Evolutionary conservation across 2,329 filamentous ascomycete species (phyloP), one percentile per base, ranked within the genome.

Genomic region (Cladosporium halotolerans): DNA sequence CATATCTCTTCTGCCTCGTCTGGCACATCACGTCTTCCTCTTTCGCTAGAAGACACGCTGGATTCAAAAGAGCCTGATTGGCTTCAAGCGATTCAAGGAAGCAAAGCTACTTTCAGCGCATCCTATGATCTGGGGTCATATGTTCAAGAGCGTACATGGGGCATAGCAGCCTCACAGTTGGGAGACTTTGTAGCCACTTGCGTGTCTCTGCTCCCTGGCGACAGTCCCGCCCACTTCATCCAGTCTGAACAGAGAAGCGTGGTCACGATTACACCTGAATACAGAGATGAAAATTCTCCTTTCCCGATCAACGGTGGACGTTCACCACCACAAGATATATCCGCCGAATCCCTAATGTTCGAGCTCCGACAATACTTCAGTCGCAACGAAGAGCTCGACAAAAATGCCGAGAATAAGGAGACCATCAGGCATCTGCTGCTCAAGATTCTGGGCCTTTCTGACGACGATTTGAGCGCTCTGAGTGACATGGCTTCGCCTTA

Each of bases 141-240:
- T 48, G 72, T 74, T 7, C 65, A 72, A n/a, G 70, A 75, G 6
- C 76, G 76, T 56, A 70, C 75, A 7, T 82, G 79, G 76, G 81
- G 81, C 2, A 66, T 82, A 5, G 71, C 75, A 9, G 52, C 60
- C 2, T 75, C 74, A 13, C 75, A 77, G 14, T 62, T 75, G 14
- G 71, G 73, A 18, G 74, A 76, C 31, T 72, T 74, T 19, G 63
- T 75, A 11, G 79, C 77, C 4, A 70, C 72, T 3, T 78, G 75
- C 52, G 69, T 76, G 44, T 78, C 76, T 2, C 60, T 79, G 28
- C 79, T 84, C 61, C 80, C 80, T 0, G 77, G 73, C 3, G 76
- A 82, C 61, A 76, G 79, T 68, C 68, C 82, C 11, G 78, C 83
- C 55, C 83, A 83, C 60, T 72, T 73, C 1, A 76, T 76, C 6